Evolutionary conservation across 352 stramenopile genomes (phyloP), one percentile per base, ranked within the genome.

Genomic region (Globisporangium recalcitrans): DNA sequence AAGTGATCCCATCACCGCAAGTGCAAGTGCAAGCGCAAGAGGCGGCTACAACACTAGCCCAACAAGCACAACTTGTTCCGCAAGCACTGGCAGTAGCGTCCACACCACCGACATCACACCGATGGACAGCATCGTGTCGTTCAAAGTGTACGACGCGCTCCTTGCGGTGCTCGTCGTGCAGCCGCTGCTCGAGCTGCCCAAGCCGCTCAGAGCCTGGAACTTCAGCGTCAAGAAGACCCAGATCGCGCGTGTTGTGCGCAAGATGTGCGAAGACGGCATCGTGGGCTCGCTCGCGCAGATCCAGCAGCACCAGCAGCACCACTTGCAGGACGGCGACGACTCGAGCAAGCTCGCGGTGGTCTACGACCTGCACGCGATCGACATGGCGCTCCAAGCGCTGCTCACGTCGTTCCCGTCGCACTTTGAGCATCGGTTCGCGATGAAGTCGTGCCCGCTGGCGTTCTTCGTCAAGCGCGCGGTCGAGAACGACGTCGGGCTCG

Each of bases 391-490:
- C 71, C 76, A 92, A 59, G 71, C 82, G 13, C 68, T 94, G 10
- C 56, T 87, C 29, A 82, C 83, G 40, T 90, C 86, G 9, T 96
- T 96, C 61, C 88, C 88, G 24, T 52, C 78, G 34, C 85, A 95
- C 62, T 96, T 93, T 57, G 80, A 91, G 53, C 90, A 97, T 63
- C 88, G 85, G 8, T 95, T 95, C 53, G 87, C 90, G 0, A 82
- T 97, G 64, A 96, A 97, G 57, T 90, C 85, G 38, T 96, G 88
- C 47, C 91, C 91, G 19, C 58, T 97, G n/a, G 65, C 82, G 24
- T 95, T 94, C 46, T 94, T 97, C 54, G 78, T 89, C 40, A 86
- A 77, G 66, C 75, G 74, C 34, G 86, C 85, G 31, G 84, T 92
- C 42, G 75, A 89, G 26, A 90, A 90, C 55, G 80, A 88, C 47